A percentile compares a stretch with the other conserved stretches of the same genome.
Evolutionary conservation across 306 rosid genomes (phyloP).

Genomic region (Luffa acutangula): DNA sequence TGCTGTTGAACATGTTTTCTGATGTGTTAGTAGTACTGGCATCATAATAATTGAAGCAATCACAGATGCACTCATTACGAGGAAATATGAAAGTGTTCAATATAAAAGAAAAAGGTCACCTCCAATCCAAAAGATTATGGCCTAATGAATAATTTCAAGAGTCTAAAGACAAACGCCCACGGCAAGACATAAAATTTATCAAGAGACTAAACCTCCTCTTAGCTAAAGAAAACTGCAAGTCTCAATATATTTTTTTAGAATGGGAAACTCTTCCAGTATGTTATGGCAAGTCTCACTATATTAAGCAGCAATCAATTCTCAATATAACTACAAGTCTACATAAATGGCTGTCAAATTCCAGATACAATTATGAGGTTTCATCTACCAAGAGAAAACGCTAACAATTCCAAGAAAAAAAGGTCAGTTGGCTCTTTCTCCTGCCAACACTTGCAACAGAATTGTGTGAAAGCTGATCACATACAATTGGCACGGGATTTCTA

Average conservation of each 20-base stretch:
- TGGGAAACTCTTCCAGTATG: neutral
- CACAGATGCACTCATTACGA: neutral
- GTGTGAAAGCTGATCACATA: neutral
- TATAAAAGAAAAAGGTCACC: neutral
- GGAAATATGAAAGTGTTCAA: neutral
- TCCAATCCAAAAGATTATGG: neutral
- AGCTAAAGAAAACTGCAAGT: neutral
- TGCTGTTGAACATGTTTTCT: neutral
- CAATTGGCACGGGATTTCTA: neutral
- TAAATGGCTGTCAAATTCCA: neutral
- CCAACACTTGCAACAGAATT: neutral
- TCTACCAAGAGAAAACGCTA: neutral
- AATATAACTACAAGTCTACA: neutral
- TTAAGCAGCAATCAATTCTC: neutral
- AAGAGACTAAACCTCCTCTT: neutral
- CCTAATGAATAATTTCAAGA: neutral
- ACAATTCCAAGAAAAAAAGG: neutral
- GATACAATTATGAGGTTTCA: neutral
- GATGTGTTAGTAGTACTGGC: neutral
- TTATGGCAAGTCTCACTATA: neutral
- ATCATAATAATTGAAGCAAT: neutral
- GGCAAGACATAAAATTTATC: neutral
- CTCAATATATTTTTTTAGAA: neutral
- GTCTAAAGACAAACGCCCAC: neutral
- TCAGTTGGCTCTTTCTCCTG: neutral